Evolutionary conservation across 345 rosid species (phyloP).

Genomic region (Moricandia arvensis): DNA sequence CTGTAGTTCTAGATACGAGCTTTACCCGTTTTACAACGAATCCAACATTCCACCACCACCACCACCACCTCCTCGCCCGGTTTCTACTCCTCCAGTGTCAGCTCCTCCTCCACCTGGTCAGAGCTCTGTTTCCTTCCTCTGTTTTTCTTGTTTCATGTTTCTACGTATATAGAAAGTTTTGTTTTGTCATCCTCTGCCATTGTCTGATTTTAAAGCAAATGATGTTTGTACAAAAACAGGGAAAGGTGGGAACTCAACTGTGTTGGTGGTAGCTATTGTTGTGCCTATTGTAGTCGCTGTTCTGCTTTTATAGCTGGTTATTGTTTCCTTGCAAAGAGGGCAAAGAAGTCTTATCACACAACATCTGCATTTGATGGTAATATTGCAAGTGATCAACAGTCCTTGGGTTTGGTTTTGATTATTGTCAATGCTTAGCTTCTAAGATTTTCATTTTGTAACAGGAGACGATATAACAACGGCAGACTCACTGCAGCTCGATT

Average conservation of each 20-base stretch:
- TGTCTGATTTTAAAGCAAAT: not conserved
- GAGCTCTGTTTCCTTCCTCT: not conserved
- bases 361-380: conserved; percentile 39
- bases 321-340: conserved; percentile 37
- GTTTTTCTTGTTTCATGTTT: not conserved
- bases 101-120: conserved; percentile 24
- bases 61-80: not conserved
- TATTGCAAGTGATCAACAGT: not conserved
- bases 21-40: too few species aligned
- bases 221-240: conserved; percentile 28
- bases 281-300: conserved; percentile 24
- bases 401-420: not conserved
- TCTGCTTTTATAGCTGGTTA: conserved; percentile 35
- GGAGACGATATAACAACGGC: conserved; percentile 33
- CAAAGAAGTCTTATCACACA: conserved; percentile 24
- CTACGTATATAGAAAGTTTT: not conserved
- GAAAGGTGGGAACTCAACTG: conserved; percentile 18
- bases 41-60: too few species aligned
- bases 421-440: not conserved
- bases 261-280: conserved; percentile 39
- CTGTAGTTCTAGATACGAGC: too few species aligned
- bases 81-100: conserved; percentile 13
- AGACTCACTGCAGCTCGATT: conserved; percentile 52
- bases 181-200: not conserved
- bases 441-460: conserved; percentile 22